Base-by-base conservation (phyloP, 352 stramenopile genomes). In the Phytophthora macrochlamydospora region DNA sequence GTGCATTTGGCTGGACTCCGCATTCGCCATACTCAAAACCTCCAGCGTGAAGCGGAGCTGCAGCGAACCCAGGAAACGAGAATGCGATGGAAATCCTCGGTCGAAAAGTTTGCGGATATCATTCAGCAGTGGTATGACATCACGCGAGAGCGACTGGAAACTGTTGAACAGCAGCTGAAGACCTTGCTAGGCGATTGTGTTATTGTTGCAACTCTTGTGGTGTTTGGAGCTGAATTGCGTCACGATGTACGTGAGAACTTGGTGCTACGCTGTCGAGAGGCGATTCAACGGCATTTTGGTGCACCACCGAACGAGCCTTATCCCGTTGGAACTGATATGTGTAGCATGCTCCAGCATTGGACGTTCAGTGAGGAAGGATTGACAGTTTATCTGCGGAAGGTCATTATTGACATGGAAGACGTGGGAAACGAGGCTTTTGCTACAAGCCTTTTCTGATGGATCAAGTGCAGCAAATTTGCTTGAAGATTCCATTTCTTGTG, bases 361-460 rank as follows among this genome's bases (percentile, higher is more conserved):
- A 48, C 51, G 0, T 2, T 85, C 11, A 75, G 67, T 42, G 72
- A 62, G 12, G 56, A 69, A 37, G 40, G 50, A 9, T 55, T 82
- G 29, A 38, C 53, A 31, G 38, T 48, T 2, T 62, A 83, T 5
- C 56, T 91, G 1, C 49, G 62, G n/a, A 62, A 75, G n/a, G 56
- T 62, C 2, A 68, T 87, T 30, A n/a, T 76, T n/a, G 71, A 69
- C 1, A 70, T 73, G 64, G 28, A 70, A n/a, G 69, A 70, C 7
- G 59, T 73, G 30, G 69, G 62, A 28, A 49, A 71, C 3, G 63
- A 72, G 18, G 60, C 77, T 5, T 64, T 89, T 24, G 63, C 69
- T 3, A 69, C 74, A 8, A 87, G 74, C 46, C 59, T 92, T 44
- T 87, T 30, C 52, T 89, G 11, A 73, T 85, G 60, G 71, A 87